Evolutionary conservation across 176 grass and related monocot genomes (phyloP).

Genomic region (Leersia perrieri): DNA sequence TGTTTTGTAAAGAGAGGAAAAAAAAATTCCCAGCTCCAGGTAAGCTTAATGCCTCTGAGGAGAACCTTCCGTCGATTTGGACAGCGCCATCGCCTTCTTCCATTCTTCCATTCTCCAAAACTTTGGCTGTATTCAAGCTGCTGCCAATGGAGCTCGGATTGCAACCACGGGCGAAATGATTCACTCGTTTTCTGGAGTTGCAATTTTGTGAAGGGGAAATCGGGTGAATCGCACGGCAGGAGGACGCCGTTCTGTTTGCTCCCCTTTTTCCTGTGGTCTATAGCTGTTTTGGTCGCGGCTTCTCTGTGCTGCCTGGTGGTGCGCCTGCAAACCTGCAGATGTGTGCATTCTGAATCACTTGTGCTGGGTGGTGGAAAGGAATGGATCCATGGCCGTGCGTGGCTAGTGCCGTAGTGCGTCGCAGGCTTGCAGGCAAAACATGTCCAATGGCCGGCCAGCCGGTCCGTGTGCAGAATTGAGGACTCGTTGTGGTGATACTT

Average conservation of each 20-base stretch:
- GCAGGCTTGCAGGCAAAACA: slow-evolving; percentile 31
- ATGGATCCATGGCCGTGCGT: slow-evolving; percentile 14
- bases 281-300: background rate
- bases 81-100: slow-evolving; percentile 3
- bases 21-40: slow-evolving; percentile 20
- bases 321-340: slow-evolving; percentile 11
- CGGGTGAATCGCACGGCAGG: background rate
- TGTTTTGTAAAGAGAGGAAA: slow-evolving; percentile 22
- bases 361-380: background rate
- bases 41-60: slow-evolving; percentile 15
- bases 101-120: background rate
- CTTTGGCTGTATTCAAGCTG: background rate
- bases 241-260: slow-evolving; percentile 11
- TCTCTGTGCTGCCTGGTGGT: background rate
- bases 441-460: background rate
- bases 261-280: background rate
- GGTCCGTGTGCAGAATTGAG: background rate
- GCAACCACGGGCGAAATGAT: background rate
- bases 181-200: background rate
- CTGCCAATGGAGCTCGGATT: slow-evolving; percentile 10
- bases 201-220: background rate
- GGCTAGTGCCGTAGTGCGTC: slow-evolving; percentile 6
- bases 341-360: background rate
- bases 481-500: background rate
- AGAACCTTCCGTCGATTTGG: slow-evolving; percentile 33